These are phyloP conservation scores for Colletotrichum zoysiae DNA, from an alignment of 2,329 filamentous ascomycete species.

Conservation along the genomic window DNA sequence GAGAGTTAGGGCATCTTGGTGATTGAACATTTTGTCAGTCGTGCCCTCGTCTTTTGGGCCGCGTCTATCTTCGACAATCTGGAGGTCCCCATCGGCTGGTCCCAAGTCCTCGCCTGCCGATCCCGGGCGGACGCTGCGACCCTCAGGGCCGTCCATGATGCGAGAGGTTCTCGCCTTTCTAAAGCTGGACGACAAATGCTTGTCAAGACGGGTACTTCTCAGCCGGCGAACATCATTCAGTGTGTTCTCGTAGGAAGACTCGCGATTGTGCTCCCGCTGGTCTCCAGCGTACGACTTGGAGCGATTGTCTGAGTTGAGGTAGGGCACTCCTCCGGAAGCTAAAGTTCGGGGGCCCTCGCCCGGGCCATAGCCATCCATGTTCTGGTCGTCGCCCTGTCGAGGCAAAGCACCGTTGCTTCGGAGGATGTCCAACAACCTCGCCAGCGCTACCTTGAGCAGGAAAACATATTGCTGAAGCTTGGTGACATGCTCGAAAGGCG, in stretches of 20 bases:
- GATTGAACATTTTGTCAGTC: slow-evolving; percentile 87
- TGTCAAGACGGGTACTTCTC: slow-evolving; percentile 92
- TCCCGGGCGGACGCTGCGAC: slow-evolving; percentile 74
- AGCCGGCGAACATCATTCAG: slow-evolving; percentile 94
- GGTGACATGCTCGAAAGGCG: slow-evolving; percentile 79
- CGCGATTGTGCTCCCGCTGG: slow-evolving; percentile 69
- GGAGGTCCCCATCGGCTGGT: slow-evolving; percentile 68
- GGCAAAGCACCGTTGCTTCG: slow-evolving; percentile 85
- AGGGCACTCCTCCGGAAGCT: slow-evolving; percentile 48
- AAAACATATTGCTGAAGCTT: slow-evolving; percentile 96
- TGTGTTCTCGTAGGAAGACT: slow-evolving; percentile 92
- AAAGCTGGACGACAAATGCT: slow-evolving; percentile 92
- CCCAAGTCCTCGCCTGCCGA: slow-evolving; percentile 75
- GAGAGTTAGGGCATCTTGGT: slow-evolving; percentile 90
- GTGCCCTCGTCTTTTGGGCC: slow-evolving; percentile 76
- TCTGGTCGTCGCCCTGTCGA: slow-evolving; percentile 79
- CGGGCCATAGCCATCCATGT: slow-evolving; percentile 74
- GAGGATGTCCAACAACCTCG: slow-evolving; percentile 87
- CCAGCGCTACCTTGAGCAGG: slow-evolving; percentile 89
- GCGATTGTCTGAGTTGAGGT: slow-evolving; percentile 74
- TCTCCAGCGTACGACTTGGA: slow-evolving; percentile 81
- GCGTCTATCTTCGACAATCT: slow-evolving; percentile 79
- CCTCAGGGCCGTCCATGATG: slow-evolving; percentile 90
- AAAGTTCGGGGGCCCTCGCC: slow-evolving; percentile 63
- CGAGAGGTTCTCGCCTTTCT: slow-evolving; percentile 90